phyloP scores from a whole-genome alignment of 169 alveolate species.

The Cryptosporidium ubiquitum region DNA sequence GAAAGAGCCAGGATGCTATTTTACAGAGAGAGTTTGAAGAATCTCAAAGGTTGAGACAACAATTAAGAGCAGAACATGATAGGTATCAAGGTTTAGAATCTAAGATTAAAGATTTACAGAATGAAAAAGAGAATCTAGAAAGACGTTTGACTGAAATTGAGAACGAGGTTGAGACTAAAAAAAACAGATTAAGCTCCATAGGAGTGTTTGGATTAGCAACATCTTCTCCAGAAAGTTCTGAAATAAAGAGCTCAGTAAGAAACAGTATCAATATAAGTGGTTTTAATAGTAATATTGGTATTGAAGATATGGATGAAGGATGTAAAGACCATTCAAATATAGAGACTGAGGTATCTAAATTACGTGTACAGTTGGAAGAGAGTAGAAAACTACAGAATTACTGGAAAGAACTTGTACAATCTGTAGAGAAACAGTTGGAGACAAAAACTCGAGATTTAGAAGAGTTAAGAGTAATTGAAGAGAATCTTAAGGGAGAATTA shows the following conservation, averaged over 20 bases:
- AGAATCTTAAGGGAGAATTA: neutral
- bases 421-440: conserved; percentile 66
- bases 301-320: neutral
- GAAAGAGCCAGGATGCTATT: conserved; percentile 55
- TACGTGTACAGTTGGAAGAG: conserved; percentile 32
- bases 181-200: neutral
- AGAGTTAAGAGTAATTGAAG: conserved; percentile 16
- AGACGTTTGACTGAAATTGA: neutral
- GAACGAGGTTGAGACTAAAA: neutral
- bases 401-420: conserved; percentile 63
- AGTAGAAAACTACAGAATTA: conserved; percentile 49
- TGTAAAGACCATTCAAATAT: neutral
- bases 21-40: conserved; percentile 73
- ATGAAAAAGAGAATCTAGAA: neutral
- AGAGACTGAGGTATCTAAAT: neutral
- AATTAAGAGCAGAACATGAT: conserved; percentile 24
- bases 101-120: conserved; percentile 1
- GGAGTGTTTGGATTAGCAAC: neutral
- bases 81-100: conserved; percentile 1
- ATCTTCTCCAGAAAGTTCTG: neutral
- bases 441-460: conserved; percentile 14
- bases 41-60: conserved; percentile 54
- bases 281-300: neutral
- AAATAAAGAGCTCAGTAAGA: neutral
- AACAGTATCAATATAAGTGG: neutral